Conservation (phyloP, 2,329 filamentous ascomycete species). For the Botrytis medusae region DNA sequence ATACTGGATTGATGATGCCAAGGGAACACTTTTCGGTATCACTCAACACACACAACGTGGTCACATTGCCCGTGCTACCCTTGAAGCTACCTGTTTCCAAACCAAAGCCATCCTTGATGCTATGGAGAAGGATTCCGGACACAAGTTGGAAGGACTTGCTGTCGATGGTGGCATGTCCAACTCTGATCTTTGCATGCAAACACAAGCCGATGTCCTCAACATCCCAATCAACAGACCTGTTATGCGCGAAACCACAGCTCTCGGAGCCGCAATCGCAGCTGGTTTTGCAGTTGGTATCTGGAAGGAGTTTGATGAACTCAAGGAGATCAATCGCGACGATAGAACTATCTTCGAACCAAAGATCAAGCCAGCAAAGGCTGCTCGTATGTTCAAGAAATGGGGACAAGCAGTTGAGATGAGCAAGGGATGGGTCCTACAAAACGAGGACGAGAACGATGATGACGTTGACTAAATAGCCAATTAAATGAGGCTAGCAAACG, state of each 20-base stretch:
- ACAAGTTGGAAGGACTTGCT: slow-evolving; percentile 71
- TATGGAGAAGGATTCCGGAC: slow-evolving; percentile 83
- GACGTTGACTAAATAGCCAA: slow-evolving; percentile 8
- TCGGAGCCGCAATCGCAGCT: slow-evolving; percentile 85
- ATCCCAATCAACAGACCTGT: slow-evolving; percentile 81
- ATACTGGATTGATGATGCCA: slow-evolving; percentile 92
- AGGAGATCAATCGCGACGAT: slow-evolving; percentile 68
- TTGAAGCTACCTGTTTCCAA: slow-evolving; percentile 90
- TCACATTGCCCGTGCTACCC: slow-evolving; percentile 83
- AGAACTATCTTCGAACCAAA: slow-evolving; percentile 66
- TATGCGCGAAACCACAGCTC: slow-evolving; percentile 88
- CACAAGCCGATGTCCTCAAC: slow-evolving; percentile 79
- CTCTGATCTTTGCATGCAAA: slow-evolving; percentile 85
- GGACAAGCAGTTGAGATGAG: slow-evolving; percentile 76
- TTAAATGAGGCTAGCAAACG: background rate
- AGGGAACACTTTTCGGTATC: slow-evolving; percentile 80
- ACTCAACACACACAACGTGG: slow-evolving; percentile 82
- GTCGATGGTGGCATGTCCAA: slow-evolving; percentile 91
- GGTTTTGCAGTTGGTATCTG: slow-evolving; percentile 81
- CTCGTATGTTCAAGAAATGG: slow-evolving; percentile 67
- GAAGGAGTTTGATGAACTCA: slow-evolving; percentile 71
- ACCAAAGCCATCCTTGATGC: slow-evolving; percentile 88
- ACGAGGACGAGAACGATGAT: slow-evolving; percentile 21
- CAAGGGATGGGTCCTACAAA: slow-evolving; percentile 60
- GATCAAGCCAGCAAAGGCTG: slow-evolving; percentile 58